A percentile compares a stretch with the other conserved stretches of the same genome.
Conservation (phyloP, 495 filamentous ascomycete species). For the Podospora australis region DNA sequence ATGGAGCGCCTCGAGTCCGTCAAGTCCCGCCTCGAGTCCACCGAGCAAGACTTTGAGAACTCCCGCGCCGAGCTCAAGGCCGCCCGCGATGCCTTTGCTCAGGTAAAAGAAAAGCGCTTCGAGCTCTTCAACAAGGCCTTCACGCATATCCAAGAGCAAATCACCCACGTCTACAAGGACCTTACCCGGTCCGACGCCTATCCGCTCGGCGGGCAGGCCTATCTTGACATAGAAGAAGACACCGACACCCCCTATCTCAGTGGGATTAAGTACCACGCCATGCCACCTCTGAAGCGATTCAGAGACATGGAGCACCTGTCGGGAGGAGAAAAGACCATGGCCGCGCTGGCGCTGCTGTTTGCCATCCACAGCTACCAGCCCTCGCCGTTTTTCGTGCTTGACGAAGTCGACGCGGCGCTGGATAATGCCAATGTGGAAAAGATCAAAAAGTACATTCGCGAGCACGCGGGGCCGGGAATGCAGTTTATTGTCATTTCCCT, state of each 20-base stretch:
- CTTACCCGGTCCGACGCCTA: conserved; percentile 79
- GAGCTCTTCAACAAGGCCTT: conserved; percentile 95
- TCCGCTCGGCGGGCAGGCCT: conserved; percentile 88
- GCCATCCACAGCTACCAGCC: conserved; percentile 94
- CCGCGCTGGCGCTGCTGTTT: conserved; percentile 88
- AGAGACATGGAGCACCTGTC: conserved; percentile 98
- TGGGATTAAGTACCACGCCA: conserved; percentile 96
- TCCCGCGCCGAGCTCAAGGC: conserved; percentile 64
- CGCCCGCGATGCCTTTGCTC: conserved; percentile 75
- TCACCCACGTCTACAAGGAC: conserved; percentile 88
- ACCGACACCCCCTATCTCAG: conserved; percentile 79
- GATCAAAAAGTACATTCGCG: conserved; percentile 89
- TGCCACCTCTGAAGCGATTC: conserved; percentile 98
- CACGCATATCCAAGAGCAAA: conserved; percentile 89
- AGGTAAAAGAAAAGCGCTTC: conserved; percentile 72
- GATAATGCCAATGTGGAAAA: conserved; percentile 95
- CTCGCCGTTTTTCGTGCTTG: conserved; percentile 92
- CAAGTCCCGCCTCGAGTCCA: conserved; percentile 72
- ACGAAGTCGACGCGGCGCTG: conserved; percentile 95
- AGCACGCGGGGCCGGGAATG: conserved; percentile 93
- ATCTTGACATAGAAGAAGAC: conserved; percentile 88
- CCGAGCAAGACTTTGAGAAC: conserved; percentile 84
- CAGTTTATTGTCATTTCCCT: conserved; percentile 98
- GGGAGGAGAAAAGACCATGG: conserved; percentile 98
- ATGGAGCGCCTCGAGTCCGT: conserved; percentile 87